phyloP scores from a whole-genome alignment of 805 yeast species.

The Nakazawaea wickerhamii region DNA sequence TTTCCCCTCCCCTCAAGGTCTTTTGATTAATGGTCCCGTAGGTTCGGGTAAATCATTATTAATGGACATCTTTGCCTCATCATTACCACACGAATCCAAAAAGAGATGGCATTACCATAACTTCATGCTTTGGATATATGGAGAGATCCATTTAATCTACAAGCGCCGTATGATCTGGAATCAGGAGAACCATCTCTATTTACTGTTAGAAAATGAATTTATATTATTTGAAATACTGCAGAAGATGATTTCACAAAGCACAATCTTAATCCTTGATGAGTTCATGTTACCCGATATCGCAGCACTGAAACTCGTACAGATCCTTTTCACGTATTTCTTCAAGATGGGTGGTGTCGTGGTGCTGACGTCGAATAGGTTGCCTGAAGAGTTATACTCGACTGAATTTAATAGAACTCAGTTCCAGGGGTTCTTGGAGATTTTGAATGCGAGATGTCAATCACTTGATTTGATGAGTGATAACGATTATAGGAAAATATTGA shows the following conservation, averaged over 20 bases:
- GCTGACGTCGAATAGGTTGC: conserved; percentile 68
- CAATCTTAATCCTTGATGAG: conserved; percentile 62
- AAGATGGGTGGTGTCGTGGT: conserved; percentile 70
- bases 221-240: conserved; percentile 63
- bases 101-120: conserved; percentile 68
- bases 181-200: conserved; percentile 26
- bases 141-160: conserved; percentile 53
- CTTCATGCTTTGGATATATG: conserved; percentile 63
- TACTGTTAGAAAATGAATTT: conserved; percentile 54
- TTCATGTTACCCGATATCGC: conserved; percentile 76
- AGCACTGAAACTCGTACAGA: conserved; percentile 61
- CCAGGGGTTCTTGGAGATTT: conserved; percentile 47
- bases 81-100: conserved; percentile 58
- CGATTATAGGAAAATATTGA: conserved; percentile 47
- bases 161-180: conserved; percentile 32
- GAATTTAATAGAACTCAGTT: conserved; percentile 57
- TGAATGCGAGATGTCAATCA: conserved; percentile 54
- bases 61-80: conserved; percentile 64
- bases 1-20: conserved; percentile 58
- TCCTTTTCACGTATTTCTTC: conserved; percentile 63
- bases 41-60: conserved; percentile 75
- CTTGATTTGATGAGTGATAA: conserved; percentile 54
- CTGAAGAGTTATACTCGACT: conserved; percentile 65
- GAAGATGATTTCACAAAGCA: conserved; percentile 50
- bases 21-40: conserved; percentile 58